phyloP scores from a whole-genome alignment of 768 basidiomycete species.

The Chalciporus sphaerocephalus region DNA sequence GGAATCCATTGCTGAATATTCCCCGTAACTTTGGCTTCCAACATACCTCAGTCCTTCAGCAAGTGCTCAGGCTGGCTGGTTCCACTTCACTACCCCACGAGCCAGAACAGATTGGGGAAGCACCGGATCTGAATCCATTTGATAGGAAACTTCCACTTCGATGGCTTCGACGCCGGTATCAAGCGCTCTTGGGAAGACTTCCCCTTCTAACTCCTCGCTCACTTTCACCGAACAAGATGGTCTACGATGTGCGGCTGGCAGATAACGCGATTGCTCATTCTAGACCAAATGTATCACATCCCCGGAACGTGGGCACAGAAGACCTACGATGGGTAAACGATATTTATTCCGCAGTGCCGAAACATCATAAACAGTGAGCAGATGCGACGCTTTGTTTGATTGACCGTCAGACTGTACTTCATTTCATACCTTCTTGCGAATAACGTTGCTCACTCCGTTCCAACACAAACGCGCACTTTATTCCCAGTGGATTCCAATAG shows the following conservation, averaged over 20 bases:
- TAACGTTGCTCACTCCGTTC: background rate
- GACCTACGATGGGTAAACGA: constrained; percentile 36
- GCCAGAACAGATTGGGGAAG: background rate
- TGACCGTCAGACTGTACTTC: background rate
- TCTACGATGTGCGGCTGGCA: constrained; percentile 32
- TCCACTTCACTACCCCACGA: constrained; percentile 16
- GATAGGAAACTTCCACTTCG: constrained; percentile 18
- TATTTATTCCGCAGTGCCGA: background rate
- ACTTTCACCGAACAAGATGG: constrained; percentile 3
- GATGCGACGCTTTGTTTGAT: too few relatives aligned
- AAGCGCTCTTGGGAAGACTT: constrained; percentile 52
- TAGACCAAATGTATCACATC: constrained; percentile 14
- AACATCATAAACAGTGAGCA: too few relatives aligned
- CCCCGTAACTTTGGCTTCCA: constrained; percentile 42
- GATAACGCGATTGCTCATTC: constrained; percentile 26
- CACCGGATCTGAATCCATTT: constrained; percentile 9
- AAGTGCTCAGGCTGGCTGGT: constrained; percentile 44
- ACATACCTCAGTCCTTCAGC: constrained; percentile 39
- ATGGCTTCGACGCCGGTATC: constrained; percentile 51
- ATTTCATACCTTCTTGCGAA: background rate
- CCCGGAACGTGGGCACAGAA: constrained; percentile 24
- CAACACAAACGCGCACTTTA: background rate
- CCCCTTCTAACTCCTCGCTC: constrained; percentile 47
- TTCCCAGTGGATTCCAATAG: constrained; percentile 1
- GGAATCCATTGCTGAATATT: constrained; percentile 13